Conservation (phyloP, 106 monocot species). For the Xerophyta viscosa region DNA sequence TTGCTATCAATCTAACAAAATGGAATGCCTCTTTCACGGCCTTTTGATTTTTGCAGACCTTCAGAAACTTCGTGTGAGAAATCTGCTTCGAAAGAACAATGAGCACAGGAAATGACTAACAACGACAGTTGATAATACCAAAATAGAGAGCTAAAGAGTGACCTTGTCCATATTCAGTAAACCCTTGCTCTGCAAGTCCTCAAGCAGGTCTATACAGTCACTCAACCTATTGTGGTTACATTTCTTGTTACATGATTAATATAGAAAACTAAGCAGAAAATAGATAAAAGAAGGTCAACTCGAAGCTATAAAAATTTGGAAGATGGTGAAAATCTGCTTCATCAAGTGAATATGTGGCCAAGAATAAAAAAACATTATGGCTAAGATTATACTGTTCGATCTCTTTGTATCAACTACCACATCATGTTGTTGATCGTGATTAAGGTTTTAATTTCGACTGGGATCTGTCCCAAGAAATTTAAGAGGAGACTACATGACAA, state of each 20-base stretch:
- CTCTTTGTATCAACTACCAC: too few species aligned
- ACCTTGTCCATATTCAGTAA: slow-evolving; percentile 95
- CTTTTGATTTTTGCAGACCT: slow-evolving; percentile 68
- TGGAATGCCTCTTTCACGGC: slow-evolving; percentile 70
- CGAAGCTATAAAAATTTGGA: too few species aligned
- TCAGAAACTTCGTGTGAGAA: slow-evolving; percentile 67
- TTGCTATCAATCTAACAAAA: slow-evolving; percentile 59
- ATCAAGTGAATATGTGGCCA: too few species aligned
- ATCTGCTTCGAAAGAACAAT: slow-evolving; percentile 30
- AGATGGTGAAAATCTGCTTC: too few species aligned
- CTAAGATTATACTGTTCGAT: too few species aligned
- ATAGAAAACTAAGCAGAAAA: slow-evolving; percentile 2
- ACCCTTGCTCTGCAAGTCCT: slow-evolving; percentile 54
- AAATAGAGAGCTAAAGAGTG: not conserved
- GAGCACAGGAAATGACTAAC: not conserved
- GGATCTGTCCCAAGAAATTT: too few species aligned
- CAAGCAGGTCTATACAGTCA: slow-evolving; percentile 68
- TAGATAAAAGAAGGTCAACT: too few species aligned
- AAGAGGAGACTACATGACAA: too few species aligned
- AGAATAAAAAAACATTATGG: too few species aligned
- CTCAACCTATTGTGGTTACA: slow-evolving; percentile 37
- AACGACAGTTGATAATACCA: not conserved
- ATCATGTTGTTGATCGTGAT: too few species aligned
- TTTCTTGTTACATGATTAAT: too few species aligned
- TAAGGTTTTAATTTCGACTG: too few species aligned